Conservation (phyloP, 2,329 filamentous ascomycete species). For the Cladobotryum mycophilum region DNA sequence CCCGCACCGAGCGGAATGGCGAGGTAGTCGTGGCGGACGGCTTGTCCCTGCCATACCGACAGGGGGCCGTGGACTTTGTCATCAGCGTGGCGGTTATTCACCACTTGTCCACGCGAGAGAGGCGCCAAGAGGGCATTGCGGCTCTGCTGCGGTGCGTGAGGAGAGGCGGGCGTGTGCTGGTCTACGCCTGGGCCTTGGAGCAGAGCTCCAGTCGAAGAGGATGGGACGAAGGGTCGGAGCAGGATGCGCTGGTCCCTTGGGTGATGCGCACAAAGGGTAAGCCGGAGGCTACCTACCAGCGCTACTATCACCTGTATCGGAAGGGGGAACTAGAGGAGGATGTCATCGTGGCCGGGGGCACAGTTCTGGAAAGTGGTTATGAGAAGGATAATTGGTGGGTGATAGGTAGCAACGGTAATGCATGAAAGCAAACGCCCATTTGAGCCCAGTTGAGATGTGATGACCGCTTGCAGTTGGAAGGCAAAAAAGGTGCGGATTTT, state of each 20-base stretch:
- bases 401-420: slow-evolving; percentile 38
- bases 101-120: slow-evolving; percentile 73
- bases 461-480: neutral
- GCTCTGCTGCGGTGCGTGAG: slow-evolving; percentile 63
- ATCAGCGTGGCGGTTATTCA: slow-evolving; percentile 94
- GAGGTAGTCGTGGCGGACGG: slow-evolving; percentile 75
- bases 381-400: slow-evolving; percentile 99
- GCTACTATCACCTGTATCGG: slow-evolving; percentile 91
- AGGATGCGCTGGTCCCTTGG: slow-evolving; percentile 96
- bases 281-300: slow-evolving; percentile 60
- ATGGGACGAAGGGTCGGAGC: slow-evolving; percentile 76
- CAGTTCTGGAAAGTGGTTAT: slow-evolving; percentile 74
- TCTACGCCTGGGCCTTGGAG: slow-evolving; percentile 96
- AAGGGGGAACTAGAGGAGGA: slow-evolving; percentile 82
- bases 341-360: slow-evolving; percentile 66
- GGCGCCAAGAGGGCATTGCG: slow-evolving; percentile 66
- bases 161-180: slow-evolving; percentile 60
- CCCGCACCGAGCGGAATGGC: slow-evolving; percentile 43
- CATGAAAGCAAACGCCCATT: neutral
- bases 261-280: slow-evolving; percentile 50
- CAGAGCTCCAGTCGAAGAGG: slow-evolving; percentile 80
- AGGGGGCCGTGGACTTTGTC: slow-evolving; percentile 62
- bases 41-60: slow-evolving; percentile 72
- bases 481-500: neutral
- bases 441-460: neutral